Conservation (phyloP, 2,329 filamentous ascomycete species). For the Dactylellina leptospora region DNA sequence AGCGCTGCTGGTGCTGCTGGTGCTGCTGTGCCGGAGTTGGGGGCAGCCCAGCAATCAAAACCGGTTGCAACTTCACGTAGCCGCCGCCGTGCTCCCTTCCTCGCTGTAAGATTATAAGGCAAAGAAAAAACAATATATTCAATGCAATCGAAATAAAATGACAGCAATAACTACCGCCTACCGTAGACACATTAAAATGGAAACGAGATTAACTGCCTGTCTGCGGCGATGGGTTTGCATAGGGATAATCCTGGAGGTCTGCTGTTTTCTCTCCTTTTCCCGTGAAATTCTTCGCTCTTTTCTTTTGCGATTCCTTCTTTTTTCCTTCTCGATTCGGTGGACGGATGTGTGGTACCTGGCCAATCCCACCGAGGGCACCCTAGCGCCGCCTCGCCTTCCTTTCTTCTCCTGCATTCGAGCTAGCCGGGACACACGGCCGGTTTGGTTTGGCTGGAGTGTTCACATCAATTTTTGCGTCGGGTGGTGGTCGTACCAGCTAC, state of each 20-base stretch:
- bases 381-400: conserved; percentile 49
- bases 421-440: conserved; percentile 11
- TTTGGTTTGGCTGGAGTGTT: background rate
- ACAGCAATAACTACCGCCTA: too few relatives aligned
- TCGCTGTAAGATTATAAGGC: too few relatives aligned
- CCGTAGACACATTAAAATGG: conserved; percentile 13
- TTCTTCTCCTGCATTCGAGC: conserved; percentile 49
- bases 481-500: conserved; percentile 11
- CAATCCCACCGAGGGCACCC: conserved; percentile 45
- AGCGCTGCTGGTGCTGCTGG: too few relatives aligned
- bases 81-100: too few relatives aligned
- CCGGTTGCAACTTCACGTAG: too few relatives aligned
- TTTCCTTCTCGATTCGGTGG: conserved; percentile 32
- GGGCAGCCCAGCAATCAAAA: too few relatives aligned
- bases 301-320: conserved; percentile 10
- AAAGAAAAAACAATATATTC: background rate
- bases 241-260: background rate
- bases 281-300: background rate
- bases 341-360: conserved; percentile 30
- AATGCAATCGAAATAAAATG: background rate
- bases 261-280: background rate
- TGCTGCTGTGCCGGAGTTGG: too few relatives aligned
- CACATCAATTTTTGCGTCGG: too few relatives aligned
- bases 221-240: conserved; percentile 14
- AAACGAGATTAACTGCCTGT: conserved; percentile 33